Base-by-base conservation (phyloP, 352 stramenopile genomes). In the Phytophthora agathidicida region DNA sequence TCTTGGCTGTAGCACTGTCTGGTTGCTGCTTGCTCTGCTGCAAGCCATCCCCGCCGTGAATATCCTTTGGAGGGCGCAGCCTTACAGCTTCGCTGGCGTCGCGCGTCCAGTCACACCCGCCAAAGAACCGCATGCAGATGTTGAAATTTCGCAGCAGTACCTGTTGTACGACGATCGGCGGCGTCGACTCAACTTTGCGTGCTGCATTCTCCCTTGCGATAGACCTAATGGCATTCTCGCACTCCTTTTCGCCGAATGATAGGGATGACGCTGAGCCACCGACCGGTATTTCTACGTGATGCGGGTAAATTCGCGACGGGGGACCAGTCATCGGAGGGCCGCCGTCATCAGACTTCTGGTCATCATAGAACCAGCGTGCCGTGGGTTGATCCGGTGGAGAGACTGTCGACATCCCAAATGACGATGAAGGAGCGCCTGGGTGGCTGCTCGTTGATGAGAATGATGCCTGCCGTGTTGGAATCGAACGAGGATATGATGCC, bases 111-210 rank as follows among this genome's bases (percentile, higher is more conserved):
- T 96, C 87, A 10, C 73, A 90, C 0, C 87, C 87, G 35, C 86
- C 87, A 60, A 96, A 96, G 59, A 96, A 92, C 3, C 86, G 80
- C 77, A 94, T 91, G 67, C 86, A 91, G 38, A 96, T 78, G 46
- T 89, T 95, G 26, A 96, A 93, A 23, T 96, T 87, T 27, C 87
- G 86, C 22, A 96, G 59, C 14, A 96, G 52, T n/a, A 96, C 77
- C 32, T 91, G 83, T 28, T 79, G 87, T 19, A 93, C 69, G 3
- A 94, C 78, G n/a, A 94, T 50, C 1, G 86, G 84, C 3, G 80
- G 43, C 9, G 65, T 69, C 7, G 74, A 70, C 33, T 67, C 43
- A 16, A 79, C 48, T 44, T 87, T 89, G 30, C 70, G 74, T 24
- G 46, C 68, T 5, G 65, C 64, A 35, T 77, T 87, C 50, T 94